phyloP scores from a whole-genome alignment of 176 grass and related monocot species.

The Areca catechu region DNA sequence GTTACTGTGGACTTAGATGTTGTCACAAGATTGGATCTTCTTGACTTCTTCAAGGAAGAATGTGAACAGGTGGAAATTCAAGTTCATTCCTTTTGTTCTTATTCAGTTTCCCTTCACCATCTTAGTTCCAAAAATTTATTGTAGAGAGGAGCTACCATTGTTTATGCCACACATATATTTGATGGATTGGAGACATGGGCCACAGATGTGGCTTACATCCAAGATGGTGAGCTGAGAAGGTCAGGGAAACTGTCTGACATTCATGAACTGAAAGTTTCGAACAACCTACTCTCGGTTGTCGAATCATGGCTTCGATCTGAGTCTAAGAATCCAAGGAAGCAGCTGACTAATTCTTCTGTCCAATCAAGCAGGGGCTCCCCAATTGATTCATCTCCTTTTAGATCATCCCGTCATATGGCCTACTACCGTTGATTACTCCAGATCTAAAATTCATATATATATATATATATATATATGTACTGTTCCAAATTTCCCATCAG shows the following conservation, averaged over 20 bases:
- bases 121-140: not conserved
- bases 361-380: slow-evolving; percentile 44
- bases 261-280: slow-evolving; percentile 52
- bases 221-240: slow-evolving; percentile 73
- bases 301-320: slow-evolving; percentile 81
- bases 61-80: slow-evolving; percentile 51
- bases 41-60: slow-evolving; percentile 95
- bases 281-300: slow-evolving; percentile 71
- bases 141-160: slow-evolving; percentile 84
- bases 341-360: slow-evolving; percentile 12
- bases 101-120: slow-evolving; percentile 1
- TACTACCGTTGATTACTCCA: slow-evolving; percentile 61
- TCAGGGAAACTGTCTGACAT: slow-evolving; percentile 39
- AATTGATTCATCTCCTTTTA: slow-evolving; percentile 73
- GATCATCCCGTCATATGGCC: slow-evolving; percentile 89
- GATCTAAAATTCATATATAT: not conserved
- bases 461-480: too few relatives aligned
- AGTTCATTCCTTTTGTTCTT: not conserved
- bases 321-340: slow-evolving; percentile 61
- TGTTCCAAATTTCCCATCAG: too few relatives aligned
- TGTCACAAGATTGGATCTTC: slow-evolving; percentile 90
- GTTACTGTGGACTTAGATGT: slow-evolving; percentile 85
- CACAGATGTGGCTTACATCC: slow-evolving; percentile 71
- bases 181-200: slow-evolving; percentile 82
- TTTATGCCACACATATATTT: slow-evolving; percentile 92